Conservation (phyloP, 768 basidiomycete genomes). For the Mrakia frigida region DNA sequence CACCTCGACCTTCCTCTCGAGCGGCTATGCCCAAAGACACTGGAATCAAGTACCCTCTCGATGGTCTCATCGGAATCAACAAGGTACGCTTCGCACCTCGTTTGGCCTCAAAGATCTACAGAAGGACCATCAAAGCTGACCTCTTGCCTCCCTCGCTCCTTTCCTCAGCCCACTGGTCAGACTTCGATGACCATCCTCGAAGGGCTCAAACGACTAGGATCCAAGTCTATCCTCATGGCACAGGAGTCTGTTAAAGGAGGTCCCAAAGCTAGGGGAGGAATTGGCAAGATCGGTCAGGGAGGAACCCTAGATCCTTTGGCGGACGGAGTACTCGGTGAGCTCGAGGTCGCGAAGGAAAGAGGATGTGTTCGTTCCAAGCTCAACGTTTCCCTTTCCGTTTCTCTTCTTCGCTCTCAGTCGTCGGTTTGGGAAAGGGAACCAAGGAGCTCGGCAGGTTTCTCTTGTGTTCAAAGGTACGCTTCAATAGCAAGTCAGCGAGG, state of each 20-base stretch:
- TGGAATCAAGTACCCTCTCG: slow-evolving; percentile 57
- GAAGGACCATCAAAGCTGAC: background rate
- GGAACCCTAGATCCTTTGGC: slow-evolving; percentile 96
- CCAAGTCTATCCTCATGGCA: slow-evolving; percentile 70
- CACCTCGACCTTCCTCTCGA: background rate
- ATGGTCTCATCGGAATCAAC: slow-evolving; percentile 46
- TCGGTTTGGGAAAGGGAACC: slow-evolving; percentile 84
- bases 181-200: slow-evolving; percentile 88
- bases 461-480: slow-evolving; percentile 76
- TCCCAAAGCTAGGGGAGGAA: slow-evolving; percentile 45
- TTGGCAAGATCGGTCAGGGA: slow-evolving; percentile 81
- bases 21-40: slow-evolving; percentile 63
- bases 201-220: slow-evolving; percentile 71
- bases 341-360: background rate
- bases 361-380: background rate
- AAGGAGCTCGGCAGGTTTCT: slow-evolving; percentile 78
- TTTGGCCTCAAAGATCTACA: too few relatives aligned
- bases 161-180: slow-evolving; percentile 66
- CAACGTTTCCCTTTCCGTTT: background rate
- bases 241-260: slow-evolving; percentile 48
- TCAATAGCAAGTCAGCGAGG: background rate
- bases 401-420: slow-evolving; percentile 51
- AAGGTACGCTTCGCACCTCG: slow-evolving; percentile 7
- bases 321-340: slow-evolving; percentile 82
- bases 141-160: background rate